Conservation (phyloP, 306 rosid genomes). For the Cucurbita maxima region DNA sequence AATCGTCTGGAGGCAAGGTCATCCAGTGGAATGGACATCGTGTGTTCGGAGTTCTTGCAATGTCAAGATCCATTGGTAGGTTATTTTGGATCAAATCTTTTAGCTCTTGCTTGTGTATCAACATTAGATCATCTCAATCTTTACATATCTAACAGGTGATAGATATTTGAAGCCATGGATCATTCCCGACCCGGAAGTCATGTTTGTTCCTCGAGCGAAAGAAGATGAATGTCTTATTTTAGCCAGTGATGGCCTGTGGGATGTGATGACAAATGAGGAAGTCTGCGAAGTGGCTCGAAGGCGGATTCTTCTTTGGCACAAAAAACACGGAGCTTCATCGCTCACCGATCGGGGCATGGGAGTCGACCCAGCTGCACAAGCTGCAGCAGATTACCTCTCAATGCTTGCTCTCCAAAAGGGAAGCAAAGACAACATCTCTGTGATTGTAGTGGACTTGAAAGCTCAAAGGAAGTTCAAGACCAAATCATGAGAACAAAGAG, state of each 20-base stretch:
- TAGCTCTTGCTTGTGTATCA: not conserved
- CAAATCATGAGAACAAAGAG: not conserved
- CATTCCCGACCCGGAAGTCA: constrained; percentile 47
- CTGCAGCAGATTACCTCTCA: constrained; percentile 36
- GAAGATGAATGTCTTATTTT: constrained; percentile 41
- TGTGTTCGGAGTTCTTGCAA: constrained; percentile 46
- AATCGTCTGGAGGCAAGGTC: constrained; percentile 46
- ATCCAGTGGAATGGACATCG: constrained; percentile 50
- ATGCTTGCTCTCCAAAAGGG: constrained; percentile 45
- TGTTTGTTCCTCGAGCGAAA: constrained; percentile 29
- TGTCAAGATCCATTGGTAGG: constrained; percentile 53
- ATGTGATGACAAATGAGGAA: constrained; percentile 43
- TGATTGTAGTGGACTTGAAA: constrained; percentile 24
- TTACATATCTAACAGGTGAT: constrained; percentile 22
- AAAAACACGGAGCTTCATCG: constrained; percentile 23
- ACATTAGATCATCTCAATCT: not conserved
- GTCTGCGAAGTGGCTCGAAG: constrained; percentile 37
- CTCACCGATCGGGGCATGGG: constrained; percentile 21
- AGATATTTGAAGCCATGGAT: constrained; percentile 48
- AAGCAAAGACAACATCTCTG: constrained; percentile 23
- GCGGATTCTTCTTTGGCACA: constrained; percentile 42
- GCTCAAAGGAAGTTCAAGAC: constrained; percentile 19
- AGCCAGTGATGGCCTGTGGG: constrained; percentile 59
- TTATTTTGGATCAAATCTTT: not conserved
- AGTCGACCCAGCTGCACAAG: constrained; percentile 42